A percentile compares a stretch with the other conserved stretches of the same genome.
Evolutionary conservation across 805 yeast genomes (phyloP).

Genomic region (Zygosaccharomyces kombuchaensis): DNA sequence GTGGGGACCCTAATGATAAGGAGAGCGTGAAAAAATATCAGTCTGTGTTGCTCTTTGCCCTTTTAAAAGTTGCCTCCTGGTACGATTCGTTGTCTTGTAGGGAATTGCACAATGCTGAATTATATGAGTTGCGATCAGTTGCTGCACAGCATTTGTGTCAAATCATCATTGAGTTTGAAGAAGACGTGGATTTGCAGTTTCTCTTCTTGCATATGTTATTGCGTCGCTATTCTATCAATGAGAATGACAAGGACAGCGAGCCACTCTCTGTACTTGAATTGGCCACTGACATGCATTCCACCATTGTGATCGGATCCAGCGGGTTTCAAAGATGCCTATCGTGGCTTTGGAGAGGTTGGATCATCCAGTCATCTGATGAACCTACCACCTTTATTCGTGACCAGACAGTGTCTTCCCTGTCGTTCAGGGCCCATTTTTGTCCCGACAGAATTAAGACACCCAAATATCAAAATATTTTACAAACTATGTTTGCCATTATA

Average conservation of each 20-base stretch:
- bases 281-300: slow-evolving; percentile 81
- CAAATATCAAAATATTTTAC: slow-evolving; percentile 69
- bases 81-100: slow-evolving; percentile 53
- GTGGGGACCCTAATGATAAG: slow-evolving; percentile 59
- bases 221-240: slow-evolving; percentile 63
- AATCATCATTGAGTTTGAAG: slow-evolving; percentile 57
- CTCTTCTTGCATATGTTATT: slow-evolving; percentile 73
- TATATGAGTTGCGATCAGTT: slow-evolving; percentile 54
- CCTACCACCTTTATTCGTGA: slow-evolving; percentile 66
- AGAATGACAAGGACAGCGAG: slow-evolving; percentile 54
- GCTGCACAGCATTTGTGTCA: slow-evolving; percentile 77
- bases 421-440: slow-evolving; percentile 60
- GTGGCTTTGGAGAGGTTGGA: slow-evolving; percentile 95
- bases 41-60: slow-evolving; percentile 62
- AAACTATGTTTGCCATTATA: slow-evolving; percentile 60
- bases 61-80: slow-evolving; percentile 78
- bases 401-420: slow-evolving; percentile 52
- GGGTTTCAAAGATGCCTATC: slow-evolving; percentile 84
- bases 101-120: slow-evolving; percentile 64
- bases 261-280: slow-evolving; percentile 78
- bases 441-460: slow-evolving; percentile 86
- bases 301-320: slow-evolving; percentile 68
- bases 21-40: slow-evolving; percentile 59
- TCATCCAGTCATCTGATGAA: slow-evolving; percentile 65
- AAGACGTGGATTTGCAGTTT: slow-evolving; percentile 41